Evolutionary conservation across 2,329 filamentous ascomycete genomes (phyloP).

Genomic region (Tricladium varicosporioides): DNA sequence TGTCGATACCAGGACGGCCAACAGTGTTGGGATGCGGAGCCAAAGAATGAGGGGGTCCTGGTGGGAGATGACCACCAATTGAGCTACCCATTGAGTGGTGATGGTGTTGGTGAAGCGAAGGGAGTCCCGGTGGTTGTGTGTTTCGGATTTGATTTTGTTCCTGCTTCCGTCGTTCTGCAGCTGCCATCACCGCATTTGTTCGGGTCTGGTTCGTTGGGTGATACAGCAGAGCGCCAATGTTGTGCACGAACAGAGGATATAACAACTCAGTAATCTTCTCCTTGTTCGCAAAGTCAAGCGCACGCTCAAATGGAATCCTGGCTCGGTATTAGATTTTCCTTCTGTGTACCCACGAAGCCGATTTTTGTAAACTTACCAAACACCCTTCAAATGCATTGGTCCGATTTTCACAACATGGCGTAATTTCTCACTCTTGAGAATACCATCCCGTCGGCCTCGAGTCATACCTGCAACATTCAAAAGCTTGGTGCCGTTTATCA

Average conservation of each 20-base stretch:
- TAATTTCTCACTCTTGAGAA: constrained; percentile 95
- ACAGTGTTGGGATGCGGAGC: constrained; percentile 66
- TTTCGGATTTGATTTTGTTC: constrained; percentile 66
- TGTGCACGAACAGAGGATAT: constrained; percentile 96
- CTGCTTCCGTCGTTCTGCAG: constrained; percentile 73
- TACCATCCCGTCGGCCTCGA: constrained; percentile 88
- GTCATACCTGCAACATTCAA: constrained; percentile 99
- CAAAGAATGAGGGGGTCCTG: constrained; percentile 46
- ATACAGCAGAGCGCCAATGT: constrained; percentile 90
- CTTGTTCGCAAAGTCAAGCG: constrained; percentile 98
- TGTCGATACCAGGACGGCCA: constrained; percentile 73
- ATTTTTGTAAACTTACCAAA: constrained; percentile 66
- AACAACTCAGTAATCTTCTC: constrained; percentile 96
- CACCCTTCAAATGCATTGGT: constrained; percentile 97
- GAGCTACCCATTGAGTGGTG: constrained; percentile 62
- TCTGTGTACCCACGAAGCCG: background rate
- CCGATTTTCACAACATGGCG: constrained; percentile 98
- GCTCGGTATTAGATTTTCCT: constrained; percentile 16
- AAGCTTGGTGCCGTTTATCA: constrained; percentile 98
- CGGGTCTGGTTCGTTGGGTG: constrained; percentile 85
- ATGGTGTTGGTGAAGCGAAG: constrained; percentile 67
- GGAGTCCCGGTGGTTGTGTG: constrained; percentile 56
- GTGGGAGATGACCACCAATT: constrained; percentile 49
- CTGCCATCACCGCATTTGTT: constrained; percentile 84
- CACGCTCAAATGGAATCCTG: constrained; percentile 97